These are phyloP conservation scores for Auriscalpium vulgare DNA, from an alignment of 768 basidiomycete species.

Conservation along the genomic window DNA sequence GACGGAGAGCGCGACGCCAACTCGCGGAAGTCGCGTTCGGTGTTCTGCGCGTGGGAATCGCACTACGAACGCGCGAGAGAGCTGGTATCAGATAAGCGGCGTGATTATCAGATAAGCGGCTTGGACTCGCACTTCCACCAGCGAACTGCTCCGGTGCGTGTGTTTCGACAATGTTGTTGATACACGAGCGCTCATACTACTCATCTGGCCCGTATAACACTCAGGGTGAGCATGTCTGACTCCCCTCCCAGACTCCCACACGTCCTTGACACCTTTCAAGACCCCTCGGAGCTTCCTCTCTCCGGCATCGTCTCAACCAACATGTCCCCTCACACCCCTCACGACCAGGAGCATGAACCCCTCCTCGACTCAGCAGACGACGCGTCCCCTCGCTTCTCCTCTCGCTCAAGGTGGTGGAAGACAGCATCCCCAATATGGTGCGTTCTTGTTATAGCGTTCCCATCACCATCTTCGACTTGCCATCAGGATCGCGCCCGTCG, in stretches of 20 bases:
- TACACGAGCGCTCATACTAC: too few species aligned
- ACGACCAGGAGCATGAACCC: conserved; percentile 6
- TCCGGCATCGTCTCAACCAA: neutral
- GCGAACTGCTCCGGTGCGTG: too few species aligned
- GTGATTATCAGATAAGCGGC: too few species aligned
- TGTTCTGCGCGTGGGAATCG: too few species aligned
- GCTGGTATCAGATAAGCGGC: too few species aligned
- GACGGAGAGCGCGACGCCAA: too few species aligned
- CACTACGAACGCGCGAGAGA: too few species aligned
- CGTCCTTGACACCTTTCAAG: neutral
- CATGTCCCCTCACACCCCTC: neutral
- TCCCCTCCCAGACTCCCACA: neutral
- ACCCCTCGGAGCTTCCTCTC: neutral
- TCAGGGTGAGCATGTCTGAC: too few species aligned
- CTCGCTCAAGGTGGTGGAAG: conserved; percentile 4
- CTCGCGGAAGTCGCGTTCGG: too few species aligned
- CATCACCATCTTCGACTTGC: neutral
- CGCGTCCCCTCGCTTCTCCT: neutral
- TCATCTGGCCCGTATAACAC: too few species aligned
- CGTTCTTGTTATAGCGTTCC: neutral
- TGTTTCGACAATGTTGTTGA: too few species aligned
- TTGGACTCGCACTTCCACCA: too few species aligned
- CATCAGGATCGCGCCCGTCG: conserved; percentile 14
- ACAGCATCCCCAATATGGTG: conserved; percentile 7
- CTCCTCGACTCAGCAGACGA: neutral